A percentile compares a stretch with the other conserved stretches of the same genome.
Conservation (phyloP, 371 early-diverging fungal genomes). For the Blakeslea trispora region DNA sequence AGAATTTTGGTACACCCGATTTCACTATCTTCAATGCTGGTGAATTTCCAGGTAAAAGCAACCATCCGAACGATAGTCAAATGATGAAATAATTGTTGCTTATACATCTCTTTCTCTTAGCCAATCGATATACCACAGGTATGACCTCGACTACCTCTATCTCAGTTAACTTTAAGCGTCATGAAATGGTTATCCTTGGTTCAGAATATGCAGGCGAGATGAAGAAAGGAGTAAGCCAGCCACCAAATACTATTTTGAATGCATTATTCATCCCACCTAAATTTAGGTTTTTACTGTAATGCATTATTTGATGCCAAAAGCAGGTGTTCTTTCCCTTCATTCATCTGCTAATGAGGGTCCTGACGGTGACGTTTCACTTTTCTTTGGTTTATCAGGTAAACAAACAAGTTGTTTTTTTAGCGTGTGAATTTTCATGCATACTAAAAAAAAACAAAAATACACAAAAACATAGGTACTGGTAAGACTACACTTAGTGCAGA, state of each 20-base stretch:
- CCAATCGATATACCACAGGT: constrained; percentile 94
- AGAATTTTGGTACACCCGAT: constrained; percentile 89
- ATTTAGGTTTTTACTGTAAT: constrained; percentile 89
- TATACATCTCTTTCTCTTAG: constrained; percentile 23
- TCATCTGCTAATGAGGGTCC: constrained; percentile 95
- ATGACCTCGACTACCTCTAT: constrained; percentile 96
- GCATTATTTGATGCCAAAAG: constrained; percentile 98
- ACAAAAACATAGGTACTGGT: constrained; percentile 90
- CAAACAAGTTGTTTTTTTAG: neutral
- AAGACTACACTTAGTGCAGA: constrained; percentile 98
- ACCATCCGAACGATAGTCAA: no score
- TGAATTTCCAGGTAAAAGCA: constrained; percentile 81
- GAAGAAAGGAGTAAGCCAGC: constrained; percentile 87
- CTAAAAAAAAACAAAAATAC: no score
- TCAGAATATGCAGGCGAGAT: constrained; percentile 98
- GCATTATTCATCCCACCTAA: neutral
- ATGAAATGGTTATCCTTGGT: constrained; percentile 90
- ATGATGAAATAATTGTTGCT: no score
- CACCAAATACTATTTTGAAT: neutral
- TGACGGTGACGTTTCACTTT: constrained; percentile 90
- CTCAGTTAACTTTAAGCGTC: constrained; percentile 84
- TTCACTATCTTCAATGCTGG: constrained; percentile 97
- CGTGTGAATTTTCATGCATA: no score
- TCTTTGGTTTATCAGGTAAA: constrained; percentile 97
- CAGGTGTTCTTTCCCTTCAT: constrained; percentile 94